phyloP scores from a whole-genome alignment of 83 land plant species.

The Picea abies region DNA sequence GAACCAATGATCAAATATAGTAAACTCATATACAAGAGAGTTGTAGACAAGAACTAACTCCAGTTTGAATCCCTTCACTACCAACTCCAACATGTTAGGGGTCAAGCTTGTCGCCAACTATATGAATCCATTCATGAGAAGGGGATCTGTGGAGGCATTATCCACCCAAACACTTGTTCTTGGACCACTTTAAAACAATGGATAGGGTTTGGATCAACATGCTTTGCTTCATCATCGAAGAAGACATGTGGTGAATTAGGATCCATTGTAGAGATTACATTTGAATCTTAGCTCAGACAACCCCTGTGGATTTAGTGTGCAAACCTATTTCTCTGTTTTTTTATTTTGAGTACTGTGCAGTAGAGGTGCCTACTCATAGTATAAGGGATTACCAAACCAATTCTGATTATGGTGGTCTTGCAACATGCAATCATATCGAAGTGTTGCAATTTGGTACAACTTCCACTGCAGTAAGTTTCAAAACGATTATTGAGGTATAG shows the following conservation, averaged over 20 bases:
- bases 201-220: constrained; percentile 85
- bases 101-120: constrained; percentile 65
- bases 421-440: too few relatives aligned
- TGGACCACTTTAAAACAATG: constrained; percentile 78
- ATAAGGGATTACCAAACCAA: too few relatives aligned
- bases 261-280: too few relatives aligned
- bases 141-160: background rate
- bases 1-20: constrained; percentile 86
- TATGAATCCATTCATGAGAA: constrained; percentile 75
- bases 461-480: too few relatives aligned
- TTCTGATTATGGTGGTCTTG: too few relatives aligned
- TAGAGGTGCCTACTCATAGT: too few relatives aligned
- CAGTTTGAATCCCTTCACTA: constrained; percentile 84
- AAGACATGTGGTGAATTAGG: constrained; percentile 26
- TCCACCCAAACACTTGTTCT: constrained; percentile 78
- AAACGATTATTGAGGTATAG: too few relatives aligned
- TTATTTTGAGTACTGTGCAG: too few relatives aligned
- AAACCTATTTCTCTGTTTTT: too few relatives aligned
- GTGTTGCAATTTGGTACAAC: too few relatives aligned
- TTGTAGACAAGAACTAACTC: constrained; percentile 66
- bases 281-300: too few relatives aligned
- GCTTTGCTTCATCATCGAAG: constrained; percentile 64
- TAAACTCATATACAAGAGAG: constrained; percentile 64
- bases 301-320: too few relatives aligned
- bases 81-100: constrained; percentile 40